Evolutionary conservation across 2,329 filamentous ascomycete genomes (phyloP).

Genomic region (Aspergillus ruber): DNA sequence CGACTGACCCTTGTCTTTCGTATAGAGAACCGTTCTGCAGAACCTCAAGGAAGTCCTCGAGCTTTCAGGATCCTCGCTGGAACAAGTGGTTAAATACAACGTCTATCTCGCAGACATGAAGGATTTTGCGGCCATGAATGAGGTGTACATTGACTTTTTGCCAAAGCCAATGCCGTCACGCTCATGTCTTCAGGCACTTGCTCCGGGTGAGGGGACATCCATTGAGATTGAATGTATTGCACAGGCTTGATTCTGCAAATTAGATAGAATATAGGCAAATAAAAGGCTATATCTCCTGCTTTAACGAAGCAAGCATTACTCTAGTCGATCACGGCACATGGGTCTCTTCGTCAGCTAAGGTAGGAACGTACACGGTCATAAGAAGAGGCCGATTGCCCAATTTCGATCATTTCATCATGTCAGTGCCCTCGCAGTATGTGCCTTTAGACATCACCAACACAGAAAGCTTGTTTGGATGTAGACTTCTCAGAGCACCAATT

Average conservation of each 20-base stretch:
- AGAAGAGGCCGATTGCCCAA: too few relatives aligned
- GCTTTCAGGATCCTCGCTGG: constrained; percentile 51
- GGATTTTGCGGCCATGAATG: constrained; percentile 67
- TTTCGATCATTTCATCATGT: too few relatives aligned
- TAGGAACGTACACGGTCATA: too few relatives aligned
- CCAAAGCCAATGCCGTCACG: constrained; percentile 31
- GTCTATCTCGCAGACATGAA: constrained; percentile 60
- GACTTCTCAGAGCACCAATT: too few relatives aligned
- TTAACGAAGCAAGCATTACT: too few relatives aligned
- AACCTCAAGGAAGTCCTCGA: constrained; percentile 57
- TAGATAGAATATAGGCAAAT: too few relatives aligned
- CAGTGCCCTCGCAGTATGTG: too few relatives aligned
- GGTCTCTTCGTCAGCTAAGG: too few relatives aligned
- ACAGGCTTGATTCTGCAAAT: constrained; percentile 20
- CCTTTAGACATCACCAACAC: too few relatives aligned
- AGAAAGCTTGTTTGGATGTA: too few relatives aligned
- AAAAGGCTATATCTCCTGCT: too few relatives aligned
- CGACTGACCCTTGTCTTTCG: not conserved
- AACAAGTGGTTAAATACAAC: constrained; percentile 60
- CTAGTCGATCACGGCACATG: too few relatives aligned
- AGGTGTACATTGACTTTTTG: constrained; percentile 32
- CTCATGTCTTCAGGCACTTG: constrained; percentile 36
- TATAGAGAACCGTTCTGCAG: constrained; percentile 26
- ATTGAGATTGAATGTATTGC: constrained; percentile 44
- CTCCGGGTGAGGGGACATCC: constrained; percentile 36